Evolutionary conservation across 73 alveolate species (phyloP).

Genomic region (Durusdinium trenchii): DNA sequence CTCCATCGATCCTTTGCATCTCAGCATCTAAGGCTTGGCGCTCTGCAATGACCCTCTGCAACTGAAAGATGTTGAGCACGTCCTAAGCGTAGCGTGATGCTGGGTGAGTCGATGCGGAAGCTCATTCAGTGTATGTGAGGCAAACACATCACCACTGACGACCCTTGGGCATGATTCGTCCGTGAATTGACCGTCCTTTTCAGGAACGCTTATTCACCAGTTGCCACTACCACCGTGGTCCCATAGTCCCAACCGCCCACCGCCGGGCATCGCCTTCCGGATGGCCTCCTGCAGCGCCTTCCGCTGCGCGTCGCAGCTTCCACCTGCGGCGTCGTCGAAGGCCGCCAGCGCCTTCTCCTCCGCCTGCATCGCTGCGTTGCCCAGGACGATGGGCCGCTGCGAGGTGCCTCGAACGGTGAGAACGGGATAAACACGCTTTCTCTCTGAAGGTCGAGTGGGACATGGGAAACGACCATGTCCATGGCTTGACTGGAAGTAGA

Average conservation of each 20-base stretch:
- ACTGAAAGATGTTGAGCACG: conserved; percentile 11
- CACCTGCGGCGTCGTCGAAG: conserved; percentile 23
- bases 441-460: no score
- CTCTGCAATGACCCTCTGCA: conserved; percentile 88
- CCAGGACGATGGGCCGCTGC: conserved; percentile 32
- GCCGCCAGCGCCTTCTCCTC: neutral
- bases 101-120: neutral
- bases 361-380: conserved; percentile 19
- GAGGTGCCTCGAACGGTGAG: conserved; percentile 30
- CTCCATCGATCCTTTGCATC: no score
- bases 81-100: neutral
- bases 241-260: no score
- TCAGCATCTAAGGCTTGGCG: conserved; percentile 62
- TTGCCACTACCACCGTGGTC: no score
- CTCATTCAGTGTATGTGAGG: neutral
- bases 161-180: no score
- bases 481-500: no score
- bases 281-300: conserved; percentile 74
- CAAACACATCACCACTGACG: no score
- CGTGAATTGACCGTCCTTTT: no score
- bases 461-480: no score
- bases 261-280: conserved; percentile 35
- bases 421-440: no score
- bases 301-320: conserved; percentile 64
- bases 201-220: no score